Conservation (phyloP, 441 rosid genomes). For the Euphorbia schlechtendalii region DNA sequence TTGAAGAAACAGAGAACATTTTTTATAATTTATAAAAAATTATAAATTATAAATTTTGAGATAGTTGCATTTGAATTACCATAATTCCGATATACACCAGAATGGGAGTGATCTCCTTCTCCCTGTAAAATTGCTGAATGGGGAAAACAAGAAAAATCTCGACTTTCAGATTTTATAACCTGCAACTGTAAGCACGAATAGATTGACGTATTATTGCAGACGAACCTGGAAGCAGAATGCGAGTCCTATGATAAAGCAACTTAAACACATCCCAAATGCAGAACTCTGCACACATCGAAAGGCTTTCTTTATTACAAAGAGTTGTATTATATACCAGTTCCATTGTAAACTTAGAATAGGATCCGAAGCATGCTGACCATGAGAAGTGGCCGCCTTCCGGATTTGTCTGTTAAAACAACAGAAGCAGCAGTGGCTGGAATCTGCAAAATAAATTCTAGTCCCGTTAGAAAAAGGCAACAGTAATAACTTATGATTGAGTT, state of each 20-base stretch:
- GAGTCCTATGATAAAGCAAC: conserved; percentile 10
- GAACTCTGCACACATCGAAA: conserved; percentile 3
- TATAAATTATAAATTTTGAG: no score
- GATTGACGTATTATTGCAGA: neutral
- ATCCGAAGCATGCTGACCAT: neutral
- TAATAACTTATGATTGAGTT: no score
- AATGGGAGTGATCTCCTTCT: conserved; percentile 17
- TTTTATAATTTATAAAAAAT: no score
- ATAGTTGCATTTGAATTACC: neutral
- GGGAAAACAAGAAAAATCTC: neutral
- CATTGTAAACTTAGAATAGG: no score
- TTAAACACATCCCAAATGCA: conserved; percentile 8
- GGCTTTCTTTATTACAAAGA: neutral
- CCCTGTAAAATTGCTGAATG: conserved; percentile 11
- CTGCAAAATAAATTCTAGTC: neutral
- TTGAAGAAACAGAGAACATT: no score
- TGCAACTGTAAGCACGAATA: no score
- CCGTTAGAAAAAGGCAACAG: neutral
- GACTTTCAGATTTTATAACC: no score
- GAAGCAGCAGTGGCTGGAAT: conserved; percentile 10
- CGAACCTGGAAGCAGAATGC: conserved; percentile 17
- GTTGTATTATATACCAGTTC: neutral
- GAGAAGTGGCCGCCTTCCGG: conserved; percentile 12
- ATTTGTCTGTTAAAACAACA: conserved; percentile 7
- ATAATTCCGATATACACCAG: conserved; percentile 14